Conservation (phyloP, 2,329 filamentous ascomycete species). For the Aspergillus clavatus region DNA sequence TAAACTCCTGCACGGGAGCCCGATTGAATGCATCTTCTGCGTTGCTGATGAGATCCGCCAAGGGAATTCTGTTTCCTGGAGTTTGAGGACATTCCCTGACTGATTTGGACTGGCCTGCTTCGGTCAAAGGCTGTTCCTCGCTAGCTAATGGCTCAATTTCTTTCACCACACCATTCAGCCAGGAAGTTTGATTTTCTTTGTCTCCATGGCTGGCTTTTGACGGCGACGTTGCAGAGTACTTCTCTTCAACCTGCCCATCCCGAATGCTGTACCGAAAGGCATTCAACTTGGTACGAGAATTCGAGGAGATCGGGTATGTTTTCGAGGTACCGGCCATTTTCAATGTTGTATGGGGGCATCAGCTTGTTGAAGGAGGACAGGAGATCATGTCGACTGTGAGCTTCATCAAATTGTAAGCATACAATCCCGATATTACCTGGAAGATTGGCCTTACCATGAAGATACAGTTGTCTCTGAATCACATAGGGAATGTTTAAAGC, state of each 20-base stretch:
- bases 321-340: slow-evolving; percentile 23
- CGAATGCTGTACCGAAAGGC: slow-evolving; percentile 49
- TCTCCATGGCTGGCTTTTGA: slow-evolving; percentile 31
- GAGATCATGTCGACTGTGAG: slow-evolving; percentile 20
- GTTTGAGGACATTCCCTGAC: slow-evolving; percentile 50
- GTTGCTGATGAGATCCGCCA: slow-evolving; percentile 59
- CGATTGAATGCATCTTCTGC: slow-evolving; percentile 52
- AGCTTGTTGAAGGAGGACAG: slow-evolving; percentile 16
- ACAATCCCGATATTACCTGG: background rate
- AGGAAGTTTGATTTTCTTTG: slow-evolving; percentile 43
- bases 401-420: background rate
- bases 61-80: slow-evolving; percentile 53
- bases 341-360: slow-evolving; percentile 12
- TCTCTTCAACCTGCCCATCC: slow-evolving; percentile 21
- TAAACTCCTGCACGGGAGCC: slow-evolving; percentile 45
- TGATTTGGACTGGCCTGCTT: slow-evolving; percentile 23
- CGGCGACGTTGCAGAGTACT: slow-evolving; percentile 18
- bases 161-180: slow-evolving; percentile 32
- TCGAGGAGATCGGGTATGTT: slow-evolving; percentile 43
- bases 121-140: slow-evolving; percentile 15
- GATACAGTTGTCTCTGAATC: no score
- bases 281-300: slow-evolving; percentile 52
- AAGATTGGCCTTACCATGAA: background rate
- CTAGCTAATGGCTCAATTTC: slow-evolving; percentile 16
- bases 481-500: no score